phyloP scores from a whole-genome alignment of 169 alveolate species.

The Eimeria sp. region DNA sequence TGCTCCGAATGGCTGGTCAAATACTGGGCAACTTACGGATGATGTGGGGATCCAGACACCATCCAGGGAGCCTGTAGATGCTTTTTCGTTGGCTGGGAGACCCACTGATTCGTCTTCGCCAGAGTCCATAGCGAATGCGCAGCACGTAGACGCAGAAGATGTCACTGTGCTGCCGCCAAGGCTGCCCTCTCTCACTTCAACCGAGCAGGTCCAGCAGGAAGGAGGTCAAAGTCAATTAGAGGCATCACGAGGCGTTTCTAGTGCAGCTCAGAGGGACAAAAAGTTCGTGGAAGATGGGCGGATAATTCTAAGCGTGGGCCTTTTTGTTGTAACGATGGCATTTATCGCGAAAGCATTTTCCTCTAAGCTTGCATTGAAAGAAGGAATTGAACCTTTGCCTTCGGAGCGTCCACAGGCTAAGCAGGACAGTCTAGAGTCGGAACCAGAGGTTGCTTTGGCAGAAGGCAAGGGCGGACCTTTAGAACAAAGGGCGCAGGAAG shows the following conservation, averaged over 20 bases:
- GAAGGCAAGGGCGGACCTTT: no score
- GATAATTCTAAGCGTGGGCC: not conserved
- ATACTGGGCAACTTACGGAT: not conserved
- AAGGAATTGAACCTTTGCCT: not conserved
- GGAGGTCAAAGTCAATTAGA: not conserved
- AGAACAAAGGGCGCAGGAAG: not conserved
- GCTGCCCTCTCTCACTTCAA: not conserved
- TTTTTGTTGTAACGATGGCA: not conserved
- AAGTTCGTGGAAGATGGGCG: not conserved
- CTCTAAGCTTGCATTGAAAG: not conserved
- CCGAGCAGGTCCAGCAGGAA: not conserved
- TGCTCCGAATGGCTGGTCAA: not conserved
- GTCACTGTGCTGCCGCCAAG: not conserved
- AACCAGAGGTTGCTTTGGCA: not conserved
- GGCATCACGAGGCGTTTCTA: not conserved
- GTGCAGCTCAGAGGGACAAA: not conserved
- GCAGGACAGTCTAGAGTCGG: not conserved
- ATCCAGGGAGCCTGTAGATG: not conserved
- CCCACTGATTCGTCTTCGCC: not conserved
- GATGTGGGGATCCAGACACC: not conserved
- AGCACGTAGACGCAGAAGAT: not conserved
- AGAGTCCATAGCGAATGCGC: not conserved
- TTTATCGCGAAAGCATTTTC: not conserved
- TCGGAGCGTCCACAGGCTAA: not conserved
- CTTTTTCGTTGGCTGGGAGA: not conserved